Evolutionary conservation across 2,329 filamentous ascomycete genomes (phyloP).

Genomic region (Eurotiales sp.): DNA sequence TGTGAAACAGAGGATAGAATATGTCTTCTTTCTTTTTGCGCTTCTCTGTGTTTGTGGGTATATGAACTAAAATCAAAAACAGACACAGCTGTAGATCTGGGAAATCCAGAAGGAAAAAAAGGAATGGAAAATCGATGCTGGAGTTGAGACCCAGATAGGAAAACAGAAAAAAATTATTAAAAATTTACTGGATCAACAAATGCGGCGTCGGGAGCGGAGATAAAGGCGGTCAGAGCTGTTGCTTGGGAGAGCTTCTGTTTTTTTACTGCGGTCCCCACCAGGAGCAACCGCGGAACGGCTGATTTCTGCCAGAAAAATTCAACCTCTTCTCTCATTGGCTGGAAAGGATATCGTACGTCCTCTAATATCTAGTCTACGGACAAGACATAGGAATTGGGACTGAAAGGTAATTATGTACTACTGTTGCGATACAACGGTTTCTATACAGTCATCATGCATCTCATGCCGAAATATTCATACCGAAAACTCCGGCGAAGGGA

Average conservation of each 20-base stretch:
- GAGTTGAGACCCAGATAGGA: not conserved
- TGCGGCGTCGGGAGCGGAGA: conserved; percentile 7
- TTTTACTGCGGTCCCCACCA: conserved; percentile 6
- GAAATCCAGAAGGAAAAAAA: conserved; percentile 1
- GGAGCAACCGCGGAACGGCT: not conserved
- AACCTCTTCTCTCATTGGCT: not conserved
- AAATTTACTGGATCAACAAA: conserved; percentile 11
- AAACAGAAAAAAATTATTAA: conserved; percentile 7
- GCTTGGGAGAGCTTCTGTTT: conserved; percentile 11
- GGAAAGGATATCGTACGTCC: no score
- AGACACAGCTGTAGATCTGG: not conserved
- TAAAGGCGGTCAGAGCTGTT: conserved; percentile 14
- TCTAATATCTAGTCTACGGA: no score
- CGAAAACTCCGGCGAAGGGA: conserved; percentile 44
- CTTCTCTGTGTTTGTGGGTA: not conserved
- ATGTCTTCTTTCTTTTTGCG: not conserved
- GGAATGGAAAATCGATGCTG: not conserved
- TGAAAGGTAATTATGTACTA: no score
- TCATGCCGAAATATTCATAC: not conserved
- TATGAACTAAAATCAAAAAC: not conserved
- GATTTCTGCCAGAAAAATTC: no score
- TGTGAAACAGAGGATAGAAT: conserved; percentile 18
- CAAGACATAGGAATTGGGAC: no score
- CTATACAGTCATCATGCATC: not conserved
- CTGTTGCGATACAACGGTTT: not conserved